Base-by-base conservation (phyloP, 192 early-diverging fungal genomes). In the Gryganskiella cystojenkinii region DNA sequence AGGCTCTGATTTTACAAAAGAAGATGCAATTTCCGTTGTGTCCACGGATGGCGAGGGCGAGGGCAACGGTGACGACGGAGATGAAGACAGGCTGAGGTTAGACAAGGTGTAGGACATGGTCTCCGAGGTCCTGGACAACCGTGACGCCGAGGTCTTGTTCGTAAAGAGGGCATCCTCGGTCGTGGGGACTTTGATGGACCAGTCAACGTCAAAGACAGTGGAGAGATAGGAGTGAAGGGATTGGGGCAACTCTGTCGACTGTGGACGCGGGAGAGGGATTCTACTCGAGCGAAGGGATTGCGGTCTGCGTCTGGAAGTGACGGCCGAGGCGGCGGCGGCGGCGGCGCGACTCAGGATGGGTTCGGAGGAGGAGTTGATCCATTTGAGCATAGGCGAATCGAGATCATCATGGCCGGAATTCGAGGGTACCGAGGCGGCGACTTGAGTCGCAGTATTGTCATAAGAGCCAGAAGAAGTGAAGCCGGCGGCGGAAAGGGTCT, bases 191-290 rank as follows among this genome's bases (percentile, higher is more conserved):
- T 33, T 49, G n/a, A 69, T 56, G 20, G 74, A 78, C 74, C 74
- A 78, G 34, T 69, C 61, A 9, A 78, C 74, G 49, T 78, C 74
- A 45, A 78, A 78, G 46, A 78, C 74, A 0, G 59, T 68, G 3
- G 74, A 69, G 47, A 78, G 74, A 46, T 78, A 69, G 11, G 61
- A 68, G 44, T 69, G 66, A 2, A 76, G 54, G 0, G 74, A 67
- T 10, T 63, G 47, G 4, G 74, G 67, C 7, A 78, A 60, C 20
- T 78, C 74, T 37, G 51, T 45, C 3, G 66, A 78, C 17, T n/a
- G 45, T 15, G 74, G 66, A 15, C 74, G 74, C 3, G 74, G 74
- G 14, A 78, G 74, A 9, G 74, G 74, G 9, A 57, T 54, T 33
- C 20, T 40, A 8, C 46, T 69, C 14, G 74, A 64, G 14, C 55